phyloP scores from a whole-genome alignment of 225 moss, liverwort and hornwort genomes.

The Sphagnum tenellum region DNA sequence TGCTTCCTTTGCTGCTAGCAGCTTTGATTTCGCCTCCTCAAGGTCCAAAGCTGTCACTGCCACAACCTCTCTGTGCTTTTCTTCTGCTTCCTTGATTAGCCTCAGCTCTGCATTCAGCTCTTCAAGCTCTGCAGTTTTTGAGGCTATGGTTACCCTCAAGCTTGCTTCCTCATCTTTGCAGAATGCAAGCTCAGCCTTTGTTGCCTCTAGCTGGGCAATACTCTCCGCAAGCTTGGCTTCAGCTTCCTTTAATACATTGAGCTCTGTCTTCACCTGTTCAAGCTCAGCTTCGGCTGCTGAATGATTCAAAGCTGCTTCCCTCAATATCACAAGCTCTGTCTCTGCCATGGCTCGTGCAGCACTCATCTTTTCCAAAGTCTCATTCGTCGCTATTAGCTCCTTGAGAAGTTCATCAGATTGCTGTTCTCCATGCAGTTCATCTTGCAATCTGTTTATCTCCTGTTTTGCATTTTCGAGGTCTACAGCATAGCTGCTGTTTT shows the following conservation, averaged over 20 bases:
- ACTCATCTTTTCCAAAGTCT: conserved; percentile 50
- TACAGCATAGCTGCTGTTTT: too few species aligned
- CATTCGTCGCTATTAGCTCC: conserved; percentile 52
- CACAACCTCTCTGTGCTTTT: conserved; percentile 12
- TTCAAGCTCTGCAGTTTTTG: conserved; percentile 28
- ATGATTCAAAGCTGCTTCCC: not conserved
- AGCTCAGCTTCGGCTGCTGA: conserved; percentile 6
- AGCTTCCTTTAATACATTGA: conserved; percentile 33
- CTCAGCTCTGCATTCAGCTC: conserved; percentile 26
- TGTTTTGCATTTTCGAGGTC: too few species aligned
- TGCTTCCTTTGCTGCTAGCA: conserved; percentile 26
- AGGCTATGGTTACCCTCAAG: conserved; percentile 13
- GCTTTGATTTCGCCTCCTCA: conserved; percentile 5
- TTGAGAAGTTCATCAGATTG: conserved; percentile 41
- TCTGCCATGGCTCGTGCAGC: conserved; percentile 23
- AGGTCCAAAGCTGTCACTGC: too few species aligned
- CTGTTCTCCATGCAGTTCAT: conserved; percentile 2
- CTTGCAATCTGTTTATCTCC: too few species aligned
- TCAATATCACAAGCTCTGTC: too few species aligned
- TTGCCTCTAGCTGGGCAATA: conserved; percentile 20
- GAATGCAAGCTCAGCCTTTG: conserved; percentile 16
- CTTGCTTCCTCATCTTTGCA: conserved; percentile 27
- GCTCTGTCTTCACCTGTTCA: conserved; percentile 21
- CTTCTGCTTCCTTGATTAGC: conserved; percentile 26
- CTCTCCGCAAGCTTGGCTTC: conserved; percentile 9